Evolutionary conservation across 495 filamentous ascomycete genomes (phyloP).

Genomic region (Xylaria intraflava): DNA sequence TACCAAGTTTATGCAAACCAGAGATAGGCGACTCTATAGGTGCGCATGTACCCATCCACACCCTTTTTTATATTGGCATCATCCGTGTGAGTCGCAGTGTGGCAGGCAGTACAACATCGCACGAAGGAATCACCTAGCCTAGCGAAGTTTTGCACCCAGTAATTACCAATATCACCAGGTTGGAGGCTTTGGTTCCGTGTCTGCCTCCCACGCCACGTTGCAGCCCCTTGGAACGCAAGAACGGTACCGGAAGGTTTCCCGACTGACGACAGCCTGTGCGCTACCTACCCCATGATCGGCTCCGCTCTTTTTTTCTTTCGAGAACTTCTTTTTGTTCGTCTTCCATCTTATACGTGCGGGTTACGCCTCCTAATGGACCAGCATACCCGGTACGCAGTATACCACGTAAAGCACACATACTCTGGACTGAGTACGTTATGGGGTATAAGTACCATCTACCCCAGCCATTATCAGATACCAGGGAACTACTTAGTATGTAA

Average conservation of each 20-base stretch:
- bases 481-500: no score
- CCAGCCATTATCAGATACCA: no score
- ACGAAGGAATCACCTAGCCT: no score
- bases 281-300: not conserved
- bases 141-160: no score
- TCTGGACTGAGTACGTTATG: no score
- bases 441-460: no score
- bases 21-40: not conserved
- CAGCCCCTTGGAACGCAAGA: slow-evolving; percentile 4
- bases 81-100: no score
- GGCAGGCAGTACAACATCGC: no score
- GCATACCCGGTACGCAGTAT: no score
- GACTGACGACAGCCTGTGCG: slow-evolving; percentile 1
- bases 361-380: not conserved
- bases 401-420: no score
- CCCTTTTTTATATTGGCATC: no score
- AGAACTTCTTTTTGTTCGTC: slow-evolving; percentile 1
- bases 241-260: slow-evolving; percentile 15
- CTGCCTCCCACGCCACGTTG: slow-evolving; percentile 10
- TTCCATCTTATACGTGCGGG: not conserved
- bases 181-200: not conserved
- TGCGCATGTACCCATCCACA: no score
- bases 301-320: slow-evolving; percentile 1
- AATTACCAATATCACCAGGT: not conserved
- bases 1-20: not conserved